Percentiles rank a stretch among this genome's conserved stretches.
phyloP scores from a whole-genome alignment of 1,284 basidiomycete species.

The Coniferiporia sulphurascens region DNA sequence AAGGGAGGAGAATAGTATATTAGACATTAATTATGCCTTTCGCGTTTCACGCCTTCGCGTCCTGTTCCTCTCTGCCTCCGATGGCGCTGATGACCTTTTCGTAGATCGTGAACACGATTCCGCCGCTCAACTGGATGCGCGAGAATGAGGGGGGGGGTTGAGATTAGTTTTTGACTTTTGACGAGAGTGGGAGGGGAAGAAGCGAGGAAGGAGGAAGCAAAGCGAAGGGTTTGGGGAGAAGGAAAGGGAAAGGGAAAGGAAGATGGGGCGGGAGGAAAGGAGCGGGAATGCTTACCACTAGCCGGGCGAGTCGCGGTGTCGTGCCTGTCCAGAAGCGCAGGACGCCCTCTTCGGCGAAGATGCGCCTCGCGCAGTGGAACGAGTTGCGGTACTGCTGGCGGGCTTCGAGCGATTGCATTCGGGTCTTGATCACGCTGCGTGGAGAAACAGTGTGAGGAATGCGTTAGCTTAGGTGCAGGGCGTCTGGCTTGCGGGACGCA shows the following conservation, averaged over 20 bases:
- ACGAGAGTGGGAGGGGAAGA: too few species aligned
- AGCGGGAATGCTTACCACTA: conserved; percentile 61
- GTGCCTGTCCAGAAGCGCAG: conserved; percentile 94
- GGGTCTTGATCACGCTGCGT: conserved; percentile 88
- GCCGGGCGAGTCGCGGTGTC: conserved; percentile 78
- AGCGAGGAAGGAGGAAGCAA: too few species aligned
- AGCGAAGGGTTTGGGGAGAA: not conserved
- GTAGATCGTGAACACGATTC: conserved; percentile 93
- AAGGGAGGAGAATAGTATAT: not conserved
- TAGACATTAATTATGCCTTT: too few species aligned
- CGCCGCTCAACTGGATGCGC: conserved; percentile 74
- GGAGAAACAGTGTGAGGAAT: too few species aligned
- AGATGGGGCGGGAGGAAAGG: not conserved
- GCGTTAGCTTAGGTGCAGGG: too few species aligned
- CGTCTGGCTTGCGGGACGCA: too few species aligned
- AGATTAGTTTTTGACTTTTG: too few species aligned
- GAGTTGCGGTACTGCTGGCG: conserved; percentile 83
- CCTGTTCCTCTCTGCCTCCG: conserved; percentile 24
- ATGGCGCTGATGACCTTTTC: conserved; percentile 67
- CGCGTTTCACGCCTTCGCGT: too few species aligned
- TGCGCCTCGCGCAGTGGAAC: conserved; percentile 90
- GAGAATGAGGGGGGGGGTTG: too few species aligned
- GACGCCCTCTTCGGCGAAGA: conserved; percentile 86
- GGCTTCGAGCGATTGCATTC: conserved; percentile 93
- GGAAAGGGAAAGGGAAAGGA: not conserved